A percentile compares a stretch with the other conserved stretches of the same genome.
These are phyloP conservation scores for Aureoboletus auriporus DNA, from an alignment of 768 basidiomycete genomes.

Conservation along the genomic window DNA sequence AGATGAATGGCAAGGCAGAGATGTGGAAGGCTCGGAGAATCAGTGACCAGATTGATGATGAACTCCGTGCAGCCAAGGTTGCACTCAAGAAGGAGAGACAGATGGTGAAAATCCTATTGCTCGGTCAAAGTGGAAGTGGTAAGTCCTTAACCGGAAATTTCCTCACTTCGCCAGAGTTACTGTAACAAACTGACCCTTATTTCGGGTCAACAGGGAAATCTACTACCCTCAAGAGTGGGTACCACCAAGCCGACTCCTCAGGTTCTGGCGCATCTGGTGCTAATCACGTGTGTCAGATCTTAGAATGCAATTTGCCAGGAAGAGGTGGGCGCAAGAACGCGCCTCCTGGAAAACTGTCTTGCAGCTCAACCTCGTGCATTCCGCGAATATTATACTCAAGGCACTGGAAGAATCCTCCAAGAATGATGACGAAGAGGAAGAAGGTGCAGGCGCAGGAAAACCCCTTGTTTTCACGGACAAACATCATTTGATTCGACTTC, in stretches of 20 bases:
- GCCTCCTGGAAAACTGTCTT: slow-evolving; percentile 73
- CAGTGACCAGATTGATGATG: slow-evolving; percentile 61
- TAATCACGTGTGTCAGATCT: slow-evolving; percentile 46
- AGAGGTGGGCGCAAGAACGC: slow-evolving; percentile 65
- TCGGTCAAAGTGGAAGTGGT: slow-evolving; percentile 71
- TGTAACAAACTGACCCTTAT: too few species aligned
- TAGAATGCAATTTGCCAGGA: slow-evolving; percentile 60
- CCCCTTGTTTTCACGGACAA: slow-evolving; percentile 43
- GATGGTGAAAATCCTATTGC: slow-evolving; percentile 52
- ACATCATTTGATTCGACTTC: slow-evolving; percentile 51
- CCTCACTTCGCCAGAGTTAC: not conserved
- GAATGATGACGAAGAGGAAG: slow-evolving; percentile 13
- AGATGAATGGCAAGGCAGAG: too few species aligned
- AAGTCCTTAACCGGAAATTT: not conserved
- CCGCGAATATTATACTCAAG: slow-evolving; percentile 62
- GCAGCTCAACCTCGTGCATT: slow-evolving; percentile 75
- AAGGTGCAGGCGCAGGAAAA: too few species aligned
- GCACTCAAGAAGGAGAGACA: slow-evolving; percentile 42
- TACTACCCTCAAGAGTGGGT: slow-evolving; percentile 62
- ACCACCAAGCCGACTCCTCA: not conserved
- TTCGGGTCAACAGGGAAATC: slow-evolving; percentile 49
- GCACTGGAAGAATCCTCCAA: slow-evolving; percentile 50
- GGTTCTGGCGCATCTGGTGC: not conserved
- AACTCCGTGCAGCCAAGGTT: slow-evolving; percentile 46
- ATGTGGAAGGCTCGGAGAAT: slow-evolving; percentile 44